Conservation (phyloP, 1,139 yeast genomes). For the Eremothecium coryli region DNA sequence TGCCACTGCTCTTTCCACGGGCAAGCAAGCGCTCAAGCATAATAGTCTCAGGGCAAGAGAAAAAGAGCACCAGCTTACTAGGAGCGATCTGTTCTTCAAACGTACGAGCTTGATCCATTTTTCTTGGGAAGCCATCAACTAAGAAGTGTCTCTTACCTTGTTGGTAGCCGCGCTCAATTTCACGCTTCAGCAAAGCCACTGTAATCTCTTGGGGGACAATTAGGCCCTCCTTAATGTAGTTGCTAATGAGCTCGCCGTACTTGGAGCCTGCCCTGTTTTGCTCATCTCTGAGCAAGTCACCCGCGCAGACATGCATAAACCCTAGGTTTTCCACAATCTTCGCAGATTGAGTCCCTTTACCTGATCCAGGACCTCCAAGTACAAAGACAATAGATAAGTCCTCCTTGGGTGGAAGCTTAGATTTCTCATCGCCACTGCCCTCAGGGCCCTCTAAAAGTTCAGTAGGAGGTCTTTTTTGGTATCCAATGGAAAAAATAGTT, state of each 20-base stretch:
- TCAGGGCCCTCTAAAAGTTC: constrained; percentile 38
- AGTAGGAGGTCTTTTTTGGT: constrained; percentile 39
- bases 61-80: constrained; percentile 73
- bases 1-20: constrained; percentile 91
- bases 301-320: constrained; percentile 87
- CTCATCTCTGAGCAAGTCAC: constrained; percentile 88
- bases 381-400: constrained; percentile 78
- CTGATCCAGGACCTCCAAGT: constrained; percentile 80
- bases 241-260: constrained; percentile 77
- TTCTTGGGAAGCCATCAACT: constrained; percentile 94
- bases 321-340: constrained; percentile 70
- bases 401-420: constrained; percentile 31
- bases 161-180: constrained; percentile 48
- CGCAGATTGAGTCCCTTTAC: constrained; percentile 94
- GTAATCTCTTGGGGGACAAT: constrained; percentile 97
- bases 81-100: constrained; percentile 76
- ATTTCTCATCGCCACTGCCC: constrained; percentile 14
- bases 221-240: constrained; percentile 74
- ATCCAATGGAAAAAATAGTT: constrained; percentile 38
- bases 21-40: constrained; percentile 80
- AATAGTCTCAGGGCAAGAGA: constrained; percentile 86
- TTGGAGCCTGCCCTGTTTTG: constrained; percentile 74
- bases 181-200: constrained; percentile 69
- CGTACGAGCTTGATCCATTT: constrained; percentile 94
- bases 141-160: constrained; percentile 55